Base-by-base conservation (phyloP, 1,139 yeast species). In the Arxiozyma slooffiae region DNA sequence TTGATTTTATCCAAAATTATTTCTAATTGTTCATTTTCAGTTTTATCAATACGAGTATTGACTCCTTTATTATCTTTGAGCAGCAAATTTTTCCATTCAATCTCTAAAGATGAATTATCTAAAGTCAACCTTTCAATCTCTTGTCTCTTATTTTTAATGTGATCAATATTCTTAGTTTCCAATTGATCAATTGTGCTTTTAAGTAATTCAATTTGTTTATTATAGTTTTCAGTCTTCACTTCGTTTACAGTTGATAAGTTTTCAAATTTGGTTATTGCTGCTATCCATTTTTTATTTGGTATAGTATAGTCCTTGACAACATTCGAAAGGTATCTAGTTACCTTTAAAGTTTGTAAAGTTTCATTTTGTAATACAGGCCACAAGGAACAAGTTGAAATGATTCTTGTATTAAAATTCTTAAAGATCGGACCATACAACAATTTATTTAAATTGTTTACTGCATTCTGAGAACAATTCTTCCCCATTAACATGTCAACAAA, bases 381-480 rank as follows among this genome's bases (percentile, higher is more conserved):
- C 0, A 92, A 87, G 0, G 95, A 84, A 55, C 95, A 84, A 58
- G 83, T 85, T 47, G 88, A 77, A 38, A 89, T 82, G 49, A 89
- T 72, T 2, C 88, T 79, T 0, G 96, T 89, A 52, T 92, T 72
- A 1, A 94, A 82, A 64, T 88, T 87, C 1, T 96, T 96, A 4
- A 96, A 96, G 22, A 89, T 41, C 17, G 44, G 24, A 14, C 23
- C 17, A 63, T 85, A 95, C 44, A 89, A 69, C 16, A 89, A 81
- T 53, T 95, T 73, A 0, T 96, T 86, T 50, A 89, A 73, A 59
- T 85, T 86, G 73, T 34, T 42, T 24, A 24, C 20, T 20, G 34
- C 30, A 2, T 41, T 41, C 8, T 20, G 16, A 24, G 18, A 16
- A 17, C 8, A 20, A 7, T 11, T 42, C 20, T 30, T 42, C 14